These are phyloP conservation scores for Posidonia oceanica DNA, from an alignment of 116 monocot genomes.

Conservation along the genomic window DNA sequence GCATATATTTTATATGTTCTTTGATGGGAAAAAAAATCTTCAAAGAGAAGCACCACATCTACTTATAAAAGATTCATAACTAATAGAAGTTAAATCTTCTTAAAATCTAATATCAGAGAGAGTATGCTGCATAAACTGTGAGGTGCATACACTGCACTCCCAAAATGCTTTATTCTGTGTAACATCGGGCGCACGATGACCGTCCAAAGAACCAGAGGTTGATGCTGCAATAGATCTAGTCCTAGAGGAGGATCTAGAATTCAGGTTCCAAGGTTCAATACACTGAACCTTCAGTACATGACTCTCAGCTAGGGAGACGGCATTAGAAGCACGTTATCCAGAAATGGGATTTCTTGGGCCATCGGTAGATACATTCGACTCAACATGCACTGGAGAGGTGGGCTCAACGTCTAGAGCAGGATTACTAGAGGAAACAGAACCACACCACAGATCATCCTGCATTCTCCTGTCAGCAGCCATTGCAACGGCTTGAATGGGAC, in stretches of 20 bases:
- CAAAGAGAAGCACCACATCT: background rate
- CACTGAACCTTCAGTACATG: background rate
- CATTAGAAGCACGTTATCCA: conserved; percentile 4
- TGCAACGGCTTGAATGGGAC: conserved; percentile 85
- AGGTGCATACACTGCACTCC: conserved; percentile 69
- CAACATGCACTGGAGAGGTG: background rate
- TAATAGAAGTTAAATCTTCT: background rate
- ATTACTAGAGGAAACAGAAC: conserved; percentile 21
- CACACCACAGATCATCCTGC: conserved; percentile 90
- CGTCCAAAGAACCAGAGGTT: conserved; percentile 5
- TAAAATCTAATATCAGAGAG: background rate
- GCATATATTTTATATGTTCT: too few relatives aligned
- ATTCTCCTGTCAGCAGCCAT: conserved; percentile 97
- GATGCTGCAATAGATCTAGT: background rate
- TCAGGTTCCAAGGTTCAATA: background rate
- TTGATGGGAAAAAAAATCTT: too few relatives aligned
- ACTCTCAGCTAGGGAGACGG: background rate
- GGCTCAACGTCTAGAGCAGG: conserved; percentile 11
- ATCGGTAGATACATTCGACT: conserved; percentile 9
- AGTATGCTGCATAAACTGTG: conserved; percentile 14
- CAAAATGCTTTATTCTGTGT: conserved; percentile 28
- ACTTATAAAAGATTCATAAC: background rate
- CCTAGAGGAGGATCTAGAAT: background rate
- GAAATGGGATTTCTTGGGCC: conserved; percentile 14
- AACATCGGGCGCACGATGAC: conserved; percentile 4